Evolutionary conservation across 306 rosid genomes (phyloP).

Genomic region (Argentina anserina): DNA sequence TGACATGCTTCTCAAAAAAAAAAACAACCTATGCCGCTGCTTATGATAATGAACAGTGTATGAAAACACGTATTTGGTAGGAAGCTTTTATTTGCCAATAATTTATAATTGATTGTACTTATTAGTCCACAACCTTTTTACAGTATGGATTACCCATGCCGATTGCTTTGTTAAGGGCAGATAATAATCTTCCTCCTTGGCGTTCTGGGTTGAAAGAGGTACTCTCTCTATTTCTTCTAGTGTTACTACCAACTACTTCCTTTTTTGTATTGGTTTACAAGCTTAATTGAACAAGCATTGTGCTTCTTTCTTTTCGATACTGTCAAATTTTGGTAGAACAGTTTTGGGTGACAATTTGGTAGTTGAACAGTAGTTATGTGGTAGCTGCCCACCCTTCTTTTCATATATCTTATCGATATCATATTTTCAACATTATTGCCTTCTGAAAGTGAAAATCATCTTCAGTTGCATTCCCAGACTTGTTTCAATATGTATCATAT

Average conservation of each 20-base stretch:
- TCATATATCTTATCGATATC: neutral
- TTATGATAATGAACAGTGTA: neutral
- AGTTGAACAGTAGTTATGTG: neutral
- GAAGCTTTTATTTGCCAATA: neutral
- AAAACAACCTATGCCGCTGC: too few species aligned
- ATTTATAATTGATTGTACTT: conserved; percentile 17
- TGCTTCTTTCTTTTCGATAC: neutral
- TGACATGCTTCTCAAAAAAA: too few species aligned
- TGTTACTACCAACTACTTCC: neutral
- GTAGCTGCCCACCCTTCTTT: neutral
- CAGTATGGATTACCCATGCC: conserved; percentile 89
- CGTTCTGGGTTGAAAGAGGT: conserved; percentile 90
- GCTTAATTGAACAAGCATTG: neutral
- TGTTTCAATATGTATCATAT: neutral
- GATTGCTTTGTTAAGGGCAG: conserved; percentile 80
- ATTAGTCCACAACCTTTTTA: conserved; percentile 31
- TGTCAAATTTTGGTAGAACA: neutral
- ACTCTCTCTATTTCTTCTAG: neutral
- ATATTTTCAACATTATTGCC: neutral
- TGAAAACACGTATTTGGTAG: neutral
- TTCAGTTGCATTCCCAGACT: neutral
- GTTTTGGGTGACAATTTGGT: neutral
- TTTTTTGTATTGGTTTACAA: neutral
- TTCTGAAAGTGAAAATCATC: neutral
- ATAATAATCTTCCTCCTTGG: conserved; percentile 97